Percentiles rank a stretch among this genome's conserved stretches.
Conservation (phyloP, 768 basidiomycete genomes). For the Dictyophora rubrovolvata region DNA sequence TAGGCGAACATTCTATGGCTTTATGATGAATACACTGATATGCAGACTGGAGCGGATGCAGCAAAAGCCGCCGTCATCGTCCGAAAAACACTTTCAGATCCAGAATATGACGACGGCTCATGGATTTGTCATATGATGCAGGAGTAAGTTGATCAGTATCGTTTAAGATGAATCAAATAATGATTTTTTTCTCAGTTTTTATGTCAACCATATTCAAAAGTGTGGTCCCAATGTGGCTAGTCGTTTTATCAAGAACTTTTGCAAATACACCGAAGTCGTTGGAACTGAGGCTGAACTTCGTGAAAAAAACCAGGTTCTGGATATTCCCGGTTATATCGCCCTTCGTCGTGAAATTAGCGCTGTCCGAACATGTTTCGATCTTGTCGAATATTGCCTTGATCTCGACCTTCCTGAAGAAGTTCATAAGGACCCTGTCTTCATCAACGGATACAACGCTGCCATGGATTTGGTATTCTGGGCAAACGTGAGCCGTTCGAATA, state of each 20-base stretch:
- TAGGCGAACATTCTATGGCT: constrained; percentile 13
- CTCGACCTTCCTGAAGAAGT: constrained; percentile 56
- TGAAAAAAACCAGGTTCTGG: constrained; percentile 44
- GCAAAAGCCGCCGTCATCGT: constrained; percentile 7
- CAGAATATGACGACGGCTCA: constrained; percentile 4
- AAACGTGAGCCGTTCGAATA: constrained; percentile 37
- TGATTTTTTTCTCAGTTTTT: constrained; percentile 32
- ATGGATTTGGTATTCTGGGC: constrained; percentile 62
- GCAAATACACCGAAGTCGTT: constrained; percentile 48
- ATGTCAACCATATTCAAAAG: constrained; percentile 31
- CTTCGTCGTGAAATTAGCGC: constrained; percentile 65
- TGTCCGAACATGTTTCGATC: constrained; percentile 50
- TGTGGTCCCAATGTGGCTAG: constrained; percentile 37
- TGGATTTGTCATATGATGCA: constrained; percentile 11
- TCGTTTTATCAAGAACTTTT: constrained; percentile 43
- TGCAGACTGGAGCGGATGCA: constrained; percentile 5
- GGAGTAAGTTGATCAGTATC: not conserved
- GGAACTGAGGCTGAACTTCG: constrained; percentile 53
- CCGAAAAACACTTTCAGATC: constrained; percentile 7
- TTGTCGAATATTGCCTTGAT: constrained; percentile 50
- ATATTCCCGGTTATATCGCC: constrained; percentile 39
- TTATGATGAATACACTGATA: constrained; percentile 14
- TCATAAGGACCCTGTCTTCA: constrained; percentile 44
- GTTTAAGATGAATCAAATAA: not conserved
- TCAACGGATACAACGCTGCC: constrained; percentile 45